phyloP scores from a whole-genome alignment of 139 green algal species.

The Chlamydomonas eustigma region DNA sequence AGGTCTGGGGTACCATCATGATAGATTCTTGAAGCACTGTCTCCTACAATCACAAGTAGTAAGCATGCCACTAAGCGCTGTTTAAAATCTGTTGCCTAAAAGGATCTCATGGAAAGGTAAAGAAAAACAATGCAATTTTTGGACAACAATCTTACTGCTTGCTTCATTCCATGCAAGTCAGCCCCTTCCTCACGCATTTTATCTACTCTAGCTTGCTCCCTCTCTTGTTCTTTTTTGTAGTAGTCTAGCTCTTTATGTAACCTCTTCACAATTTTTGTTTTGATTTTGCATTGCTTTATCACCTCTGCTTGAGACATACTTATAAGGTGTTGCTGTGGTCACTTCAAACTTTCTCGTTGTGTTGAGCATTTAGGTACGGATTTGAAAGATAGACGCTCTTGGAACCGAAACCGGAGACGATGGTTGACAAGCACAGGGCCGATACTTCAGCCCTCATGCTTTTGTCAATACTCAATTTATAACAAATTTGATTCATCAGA shows the following conservation, averaged over 20 bases:
- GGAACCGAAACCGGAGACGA: too few relatives aligned
- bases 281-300: slow-evolving; percentile 49
- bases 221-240: slow-evolving; percentile 72
- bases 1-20: slow-evolving; percentile 85
- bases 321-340: too few relatives aligned
- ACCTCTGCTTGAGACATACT: slow-evolving; percentile 24
- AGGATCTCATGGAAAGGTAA: background rate
- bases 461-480: too few relatives aligned
- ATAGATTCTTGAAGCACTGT: slow-evolving; percentile 77
- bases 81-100: background rate
- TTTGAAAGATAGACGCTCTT: too few relatives aligned
- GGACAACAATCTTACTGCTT: slow-evolving; percentile 60
- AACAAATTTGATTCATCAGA: too few relatives aligned
- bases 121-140: background rate
- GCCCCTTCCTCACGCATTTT: slow-evolving; percentile 59
- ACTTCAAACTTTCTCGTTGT: too few relatives aligned
- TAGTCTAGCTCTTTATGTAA: slow-evolving; percentile 76
- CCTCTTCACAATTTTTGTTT: slow-evolving; percentile 63
- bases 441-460: too few relatives aligned
- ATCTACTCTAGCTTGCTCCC: slow-evolving; percentile 64
- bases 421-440: too few relatives aligned
- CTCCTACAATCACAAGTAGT: slow-evolving; percentile 57
- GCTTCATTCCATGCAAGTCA: slow-evolving; percentile 76
- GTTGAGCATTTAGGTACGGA: too few relatives aligned
- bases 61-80: background rate